Percentiles rank a stretch among this genome's conserved stretches.
These are phyloP conservation scores for Ceratocystis papillata DNA, from an alignment of 2,329 filamentous ascomycete species.

Conservation along the genomic window DNA sequence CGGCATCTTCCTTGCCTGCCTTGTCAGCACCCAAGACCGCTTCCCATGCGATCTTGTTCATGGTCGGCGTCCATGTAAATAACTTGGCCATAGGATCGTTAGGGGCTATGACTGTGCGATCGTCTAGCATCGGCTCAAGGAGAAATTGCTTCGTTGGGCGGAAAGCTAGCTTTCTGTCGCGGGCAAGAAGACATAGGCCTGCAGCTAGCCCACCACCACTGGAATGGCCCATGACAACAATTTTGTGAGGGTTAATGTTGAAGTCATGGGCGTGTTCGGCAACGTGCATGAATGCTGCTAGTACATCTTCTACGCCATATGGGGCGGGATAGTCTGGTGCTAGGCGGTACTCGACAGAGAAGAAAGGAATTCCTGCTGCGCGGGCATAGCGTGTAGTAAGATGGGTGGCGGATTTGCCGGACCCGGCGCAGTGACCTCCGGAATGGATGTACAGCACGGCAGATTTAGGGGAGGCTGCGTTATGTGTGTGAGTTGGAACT, in stretches of 20 bases:
- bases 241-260: constrained; percentile 26
- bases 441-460: constrained; percentile 35
- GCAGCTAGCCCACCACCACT: constrained; percentile 27
- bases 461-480: constrained; percentile 22
- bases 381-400: constrained; percentile 29
- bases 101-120: constrained; percentile 27
- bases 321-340: constrained; percentile 36
- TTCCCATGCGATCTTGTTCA: constrained; percentile 28
- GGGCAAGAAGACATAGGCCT: constrained; percentile 34
- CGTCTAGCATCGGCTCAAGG: constrained; percentile 32
- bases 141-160: constrained; percentile 30
- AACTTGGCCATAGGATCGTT: constrained; percentile 12
- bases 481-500: constrained; percentile 14
- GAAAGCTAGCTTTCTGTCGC: constrained; percentile 27
- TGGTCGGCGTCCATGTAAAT: constrained; percentile 25
- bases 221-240: constrained; percentile 27
- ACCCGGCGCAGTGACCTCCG: constrained; percentile 34
- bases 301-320: constrained; percentile 32
- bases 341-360: constrained; percentile 36
- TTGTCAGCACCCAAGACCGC: constrained; percentile 25
- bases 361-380: constrained; percentile 31
- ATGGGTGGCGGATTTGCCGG: constrained; percentile 28
- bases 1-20: constrained; percentile 24
- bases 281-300: constrained; percentile 29
- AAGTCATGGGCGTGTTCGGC: constrained; percentile 26